These are phyloP conservation scores for Kockovaella imperatae DNA, from an alignment of 768 basidiomycete genomes.

Conservation along the genomic window DNA sequence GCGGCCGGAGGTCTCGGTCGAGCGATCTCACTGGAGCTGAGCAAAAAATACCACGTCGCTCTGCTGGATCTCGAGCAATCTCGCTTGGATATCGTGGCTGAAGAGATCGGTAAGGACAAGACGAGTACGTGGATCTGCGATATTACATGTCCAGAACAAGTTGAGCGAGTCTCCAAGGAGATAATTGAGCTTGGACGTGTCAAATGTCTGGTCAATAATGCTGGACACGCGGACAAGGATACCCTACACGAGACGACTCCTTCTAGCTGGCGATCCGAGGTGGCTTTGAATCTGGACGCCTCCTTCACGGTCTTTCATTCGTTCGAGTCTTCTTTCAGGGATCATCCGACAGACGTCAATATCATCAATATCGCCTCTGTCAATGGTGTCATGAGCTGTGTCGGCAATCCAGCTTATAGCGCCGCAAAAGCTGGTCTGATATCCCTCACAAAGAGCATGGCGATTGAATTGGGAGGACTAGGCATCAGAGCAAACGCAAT, in stretches of 20 bases:
- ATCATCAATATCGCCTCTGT: background rate
- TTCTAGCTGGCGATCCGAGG: background rate
- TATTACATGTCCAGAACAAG: background rate
- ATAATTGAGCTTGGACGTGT: background rate
- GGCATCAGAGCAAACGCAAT: background rate
- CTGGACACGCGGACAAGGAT: background rate
- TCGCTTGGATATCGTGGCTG: background rate
- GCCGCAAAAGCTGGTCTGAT: background rate
- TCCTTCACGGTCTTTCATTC: background rate
- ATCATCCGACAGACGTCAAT: background rate
- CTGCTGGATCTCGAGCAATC: background rate
- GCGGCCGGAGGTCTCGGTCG: background rate
- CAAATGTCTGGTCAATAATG: background rate
- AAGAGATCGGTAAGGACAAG: background rate
- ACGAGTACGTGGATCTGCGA: background rate
- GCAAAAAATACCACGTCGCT: background rate
- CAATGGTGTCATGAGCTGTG: background rate
- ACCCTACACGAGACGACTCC: background rate
- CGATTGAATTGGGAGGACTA: background rate
- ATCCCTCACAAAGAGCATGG: background rate
- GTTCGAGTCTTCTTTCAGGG: background rate
- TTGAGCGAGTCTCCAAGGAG: background rate
- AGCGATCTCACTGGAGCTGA: background rate
- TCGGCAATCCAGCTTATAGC: background rate
- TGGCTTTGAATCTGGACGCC: background rate